A percentile compares a stretch with the other conserved stretches of the same genome.
phyloP scores from a whole-genome alignment of 2,329 filamentous ascomycete genomes.

The Colletotrichum sp. region DNA sequence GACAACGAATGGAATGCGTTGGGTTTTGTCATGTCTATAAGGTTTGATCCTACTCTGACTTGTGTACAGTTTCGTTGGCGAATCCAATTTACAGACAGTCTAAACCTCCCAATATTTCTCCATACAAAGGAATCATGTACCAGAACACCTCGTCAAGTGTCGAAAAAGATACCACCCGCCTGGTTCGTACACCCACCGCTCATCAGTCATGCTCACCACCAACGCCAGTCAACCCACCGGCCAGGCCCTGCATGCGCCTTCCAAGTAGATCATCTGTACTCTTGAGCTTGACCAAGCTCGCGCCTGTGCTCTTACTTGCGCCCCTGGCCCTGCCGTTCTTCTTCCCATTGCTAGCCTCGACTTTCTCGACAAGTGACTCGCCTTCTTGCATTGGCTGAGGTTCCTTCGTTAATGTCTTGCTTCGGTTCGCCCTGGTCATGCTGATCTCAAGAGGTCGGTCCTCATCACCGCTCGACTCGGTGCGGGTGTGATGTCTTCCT shows the following conservation, averaged over 20 bases:
- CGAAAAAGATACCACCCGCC: background rate
- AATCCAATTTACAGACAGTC: conserved; percentile 12
- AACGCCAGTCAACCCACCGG: conserved; percentile 56
- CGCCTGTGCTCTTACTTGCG: conserved; percentile 46
- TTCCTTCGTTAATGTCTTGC: conserved; percentile 23
- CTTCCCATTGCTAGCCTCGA: conserved; percentile 24
- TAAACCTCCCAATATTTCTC: background rate
- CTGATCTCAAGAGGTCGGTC: conserved; percentile 84
- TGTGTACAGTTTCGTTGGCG: conserved; percentile 14
- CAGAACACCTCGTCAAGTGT: background rate
- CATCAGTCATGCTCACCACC: conserved; percentile 42
- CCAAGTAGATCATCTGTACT: conserved; percentile 64
- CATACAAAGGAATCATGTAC: background rate
- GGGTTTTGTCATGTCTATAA: background rate
- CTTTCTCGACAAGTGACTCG: conserved; percentile 25
- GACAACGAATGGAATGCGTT: background rate
- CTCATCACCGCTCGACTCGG: conserved; percentile 77
- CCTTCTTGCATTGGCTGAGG: conserved; percentile 23
- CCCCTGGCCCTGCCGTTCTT: conserved; percentile 31
- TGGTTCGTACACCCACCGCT: background rate
- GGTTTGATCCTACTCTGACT: background rate
- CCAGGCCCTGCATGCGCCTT: conserved; percentile 63
- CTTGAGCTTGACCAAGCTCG: conserved; percentile 57
- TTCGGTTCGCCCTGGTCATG: conserved; percentile 50
- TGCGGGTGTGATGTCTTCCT: conserved; percentile 40